Evolutionary conservation across 2,329 filamentous ascomycete species (phyloP).

Genomic region (Apiospora aurea): DNA sequence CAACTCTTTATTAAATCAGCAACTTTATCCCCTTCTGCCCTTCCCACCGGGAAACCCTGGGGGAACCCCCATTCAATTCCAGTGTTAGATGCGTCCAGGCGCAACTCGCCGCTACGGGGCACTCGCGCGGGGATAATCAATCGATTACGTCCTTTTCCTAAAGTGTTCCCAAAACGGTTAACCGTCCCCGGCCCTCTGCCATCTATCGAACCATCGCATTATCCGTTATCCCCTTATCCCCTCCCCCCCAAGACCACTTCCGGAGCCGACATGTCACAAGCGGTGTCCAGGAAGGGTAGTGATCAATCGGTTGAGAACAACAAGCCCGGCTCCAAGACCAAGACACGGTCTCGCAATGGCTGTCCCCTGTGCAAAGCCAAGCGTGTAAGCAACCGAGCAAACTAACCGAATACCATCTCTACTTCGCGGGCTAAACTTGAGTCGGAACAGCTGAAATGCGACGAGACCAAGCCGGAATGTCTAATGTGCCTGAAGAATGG

Average conservation of each 20-base stretch:
- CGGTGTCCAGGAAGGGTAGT: conserved; percentile 20
- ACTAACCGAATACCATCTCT: background rate
- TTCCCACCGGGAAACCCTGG: background rate
- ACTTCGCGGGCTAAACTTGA: background rate
- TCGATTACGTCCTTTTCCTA: background rate
- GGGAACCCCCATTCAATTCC: conserved; percentile 2
- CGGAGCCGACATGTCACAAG: conserved; percentile 24
- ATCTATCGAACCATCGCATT: background rate
- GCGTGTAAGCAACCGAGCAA: conserved; percentile 29
- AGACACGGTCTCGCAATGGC: conserved; percentile 41
- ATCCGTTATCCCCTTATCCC: background rate
- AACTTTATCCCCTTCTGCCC: conserved; percentile 15
- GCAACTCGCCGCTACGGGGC: conserved; percentile 16
- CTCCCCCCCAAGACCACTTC: background rate
- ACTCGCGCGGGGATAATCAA: background rate
- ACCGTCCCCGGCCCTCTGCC: conserved; percentile 5
- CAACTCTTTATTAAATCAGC: conserved; percentile 19
- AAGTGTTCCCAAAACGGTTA: conserved; percentile 20
- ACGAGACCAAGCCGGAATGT: conserved; percentile 41
- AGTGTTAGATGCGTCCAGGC: conserved; percentile 6
- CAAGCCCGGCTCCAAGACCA: conserved; percentile 26
- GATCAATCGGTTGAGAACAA: conserved; percentile 24
- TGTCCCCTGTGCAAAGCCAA: conserved; percentile 43
- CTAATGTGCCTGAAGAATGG: conserved; percentile 40
- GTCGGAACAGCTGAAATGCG: conserved; percentile 40